phyloP scores from a whole-genome alignment of 2,329 filamentous ascomycete species.

The Verticillium dahliae region DNA sequence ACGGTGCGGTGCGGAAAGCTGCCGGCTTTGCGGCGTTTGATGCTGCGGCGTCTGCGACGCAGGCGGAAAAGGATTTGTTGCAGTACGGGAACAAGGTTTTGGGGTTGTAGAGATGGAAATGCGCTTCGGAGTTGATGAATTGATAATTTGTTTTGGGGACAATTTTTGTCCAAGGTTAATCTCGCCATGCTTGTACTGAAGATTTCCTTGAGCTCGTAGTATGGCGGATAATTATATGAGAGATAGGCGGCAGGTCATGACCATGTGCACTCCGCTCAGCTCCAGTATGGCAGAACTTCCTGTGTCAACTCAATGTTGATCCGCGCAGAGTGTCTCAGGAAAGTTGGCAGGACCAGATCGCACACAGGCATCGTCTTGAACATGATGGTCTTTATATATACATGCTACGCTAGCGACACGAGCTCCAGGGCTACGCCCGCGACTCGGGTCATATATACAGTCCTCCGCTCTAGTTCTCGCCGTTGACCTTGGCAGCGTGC shows the following conservation, averaged over 20 bases:
- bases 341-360: too few relatives aligned
- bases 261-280: too few relatives aligned
- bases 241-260: too few relatives aligned
- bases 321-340: too few relatives aligned
- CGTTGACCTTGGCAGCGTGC: slow-evolving; percentile 33
- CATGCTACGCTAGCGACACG: not conserved
- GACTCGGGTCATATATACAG: not conserved
- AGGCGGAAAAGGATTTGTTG: not conserved
- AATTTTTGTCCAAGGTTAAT: too few relatives aligned
- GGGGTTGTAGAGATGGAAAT: not conserved
- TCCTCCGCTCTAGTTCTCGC: not conserved
- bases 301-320: too few relatives aligned
- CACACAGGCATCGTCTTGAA: not conserved
- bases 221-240: too few relatives aligned
- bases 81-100: not conserved
- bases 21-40: slow-evolving; percentile 26
- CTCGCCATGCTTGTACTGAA: too few relatives aligned
- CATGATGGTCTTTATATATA: not conserved
- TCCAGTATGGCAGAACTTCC: too few relatives aligned
- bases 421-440: not conserved
- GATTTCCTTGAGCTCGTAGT: too few relatives aligned
- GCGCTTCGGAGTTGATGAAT: too few relatives aligned
- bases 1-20: slow-evolving; percentile 28
- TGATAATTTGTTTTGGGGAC: too few relatives aligned
- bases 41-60: not conserved